These are phyloP conservation scores for Trametes pubescens DNA, from an alignment of 1,284 basidiomycete genomes.

Conservation along the genomic window DNA sequence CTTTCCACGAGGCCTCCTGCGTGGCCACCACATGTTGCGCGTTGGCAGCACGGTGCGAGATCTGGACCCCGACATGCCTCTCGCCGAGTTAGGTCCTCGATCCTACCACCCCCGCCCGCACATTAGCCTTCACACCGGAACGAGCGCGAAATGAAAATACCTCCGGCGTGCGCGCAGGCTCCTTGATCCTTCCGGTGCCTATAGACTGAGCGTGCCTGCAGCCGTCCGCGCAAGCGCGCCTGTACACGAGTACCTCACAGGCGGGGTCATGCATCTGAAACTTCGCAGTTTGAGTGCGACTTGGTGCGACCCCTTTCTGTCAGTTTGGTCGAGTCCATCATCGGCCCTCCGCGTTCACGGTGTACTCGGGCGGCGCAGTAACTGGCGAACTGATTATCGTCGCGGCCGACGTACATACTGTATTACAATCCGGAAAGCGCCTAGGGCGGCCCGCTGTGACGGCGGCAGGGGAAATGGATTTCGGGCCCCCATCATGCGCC, in stretches of 20 bases:
- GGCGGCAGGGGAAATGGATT: conserved; percentile 18
- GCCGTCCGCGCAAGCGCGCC: conserved; percentile 14
- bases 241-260: conserved; percentile 15
- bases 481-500: conserved; percentile 46
- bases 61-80: conserved; percentile 36
- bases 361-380: conserved; percentile 8
- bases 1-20: conserved; percentile 38
- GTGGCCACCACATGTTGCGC: conserved; percentile 38
- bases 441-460: conserved; percentile 23
- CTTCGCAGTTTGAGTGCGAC: conserved; percentile 17
- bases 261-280: conserved; percentile 33
- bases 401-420: conserved; percentile 26
- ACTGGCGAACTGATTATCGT: conserved; percentile 25
- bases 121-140: conserved; percentile 32
- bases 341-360: conserved; percentile 22
- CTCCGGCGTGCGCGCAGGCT: conserved; percentile 27
- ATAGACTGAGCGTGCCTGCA: conserved; percentile 4
- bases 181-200: conserved; percentile 30
- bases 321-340: conserved; percentile 9
- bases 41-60: conserved; percentile 26
- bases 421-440: conserved; percentile 24
- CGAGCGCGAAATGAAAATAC: conserved; percentile 30
- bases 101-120: conserved; percentile 25
- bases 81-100: conserved; percentile 27
- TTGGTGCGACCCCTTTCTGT: conserved; percentile 19